These are phyloP conservation scores for Malbranchea cinnamomea DNA, from an alignment of 2,329 filamentous ascomycete genomes.

Conservation along the genomic window DNA sequence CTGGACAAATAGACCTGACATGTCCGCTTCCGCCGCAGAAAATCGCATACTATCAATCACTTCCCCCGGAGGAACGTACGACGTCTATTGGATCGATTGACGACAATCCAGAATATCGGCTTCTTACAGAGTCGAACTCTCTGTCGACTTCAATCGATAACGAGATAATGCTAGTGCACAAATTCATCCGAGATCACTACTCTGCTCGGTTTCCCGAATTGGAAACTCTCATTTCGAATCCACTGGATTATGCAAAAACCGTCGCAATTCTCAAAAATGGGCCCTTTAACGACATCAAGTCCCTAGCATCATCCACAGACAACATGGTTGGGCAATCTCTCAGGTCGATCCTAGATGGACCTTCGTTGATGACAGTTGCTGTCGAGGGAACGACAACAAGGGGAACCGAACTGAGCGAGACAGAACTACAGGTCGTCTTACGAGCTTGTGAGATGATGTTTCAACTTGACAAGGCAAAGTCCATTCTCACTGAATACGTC, in stretches of 20 bases:
- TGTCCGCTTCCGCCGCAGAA: conserved; percentile 48
- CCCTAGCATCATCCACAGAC: conserved; percentile 57
- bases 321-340: conserved; percentile 65
- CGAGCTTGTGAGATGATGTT: conserved; percentile 77
- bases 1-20: conserved; percentile 51
- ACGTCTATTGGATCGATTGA: conserved; percentile 68
- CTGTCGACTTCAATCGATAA: conserved; percentile 85
- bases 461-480: conserved; percentile 75
- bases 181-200: conserved; percentile 92
- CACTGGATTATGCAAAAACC: conserved; percentile 87
- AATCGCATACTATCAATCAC: conserved; percentile 61
- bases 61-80: conserved; percentile 49
- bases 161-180: conserved; percentile 86
- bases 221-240: conserved; percentile 77
- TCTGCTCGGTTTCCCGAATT: conserved; percentile 86
- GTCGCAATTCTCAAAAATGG: conserved; percentile 88
- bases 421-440: conserved; percentile 59
- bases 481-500: conserved; percentile 78
- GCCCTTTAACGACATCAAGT: conserved; percentile 76
- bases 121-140: conserved; percentile 76
- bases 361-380: conserved; percentile 87
- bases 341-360: conserved; percentile 69
- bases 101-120: conserved; percentile 80
- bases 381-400: conserved; percentile 86
- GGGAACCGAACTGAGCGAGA: conserved; percentile 59